Evolutionary conservation across 257 asterid genomes (phyloP), one percentile per base, ranked within the genome.

Genomic region (Lithospermum erythrorhizon): DNA sequence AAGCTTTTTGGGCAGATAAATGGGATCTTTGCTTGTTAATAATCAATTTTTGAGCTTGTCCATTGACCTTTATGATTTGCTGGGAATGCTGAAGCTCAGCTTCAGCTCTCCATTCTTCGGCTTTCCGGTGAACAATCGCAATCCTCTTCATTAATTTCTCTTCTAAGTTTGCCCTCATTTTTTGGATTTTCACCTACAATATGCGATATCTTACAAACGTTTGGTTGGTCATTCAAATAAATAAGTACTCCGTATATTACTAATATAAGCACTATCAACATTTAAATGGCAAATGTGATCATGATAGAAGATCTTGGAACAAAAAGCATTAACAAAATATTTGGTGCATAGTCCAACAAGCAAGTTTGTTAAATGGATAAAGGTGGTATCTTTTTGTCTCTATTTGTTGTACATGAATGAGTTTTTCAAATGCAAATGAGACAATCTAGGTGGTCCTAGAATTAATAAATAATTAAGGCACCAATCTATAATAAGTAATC

Each of bases 101-200:
- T 7, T 81, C 54, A 18, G 83, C 83, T 60, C 94, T 84, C 95
- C 81, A 83, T 70, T 93, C 97, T 68, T 93, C 99, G 0, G 97
- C 99, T 76, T 84, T 93, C 48, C 95, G 72, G 20, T 84, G 86
- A 67, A 86, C 99, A 8, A 78, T 78, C 0, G 86, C 95, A 95
- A 89, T 89, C 69, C 82, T 89, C 79, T 86, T 93, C 99, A 88
- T 89, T 21, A 93, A 70, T 52, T 86, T 93, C 61, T 89, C 96
- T 70, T 93, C 99, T 77, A 89, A 24, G 72, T 86, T 82, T 11
- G 93, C 85, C 67, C 90, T 79, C 97, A 89, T 89, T 75, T 77
- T 93, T 80, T 93, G 89, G 57, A 93, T 79, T 74, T 93, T 93
- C 81, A 93, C 97, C 99, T 93, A 81, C 45, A 58, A 47, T 22